Base-by-base conservation (phyloP, 2,329 filamentous ascomycete species). In the Cladosporium sp. region DNA sequence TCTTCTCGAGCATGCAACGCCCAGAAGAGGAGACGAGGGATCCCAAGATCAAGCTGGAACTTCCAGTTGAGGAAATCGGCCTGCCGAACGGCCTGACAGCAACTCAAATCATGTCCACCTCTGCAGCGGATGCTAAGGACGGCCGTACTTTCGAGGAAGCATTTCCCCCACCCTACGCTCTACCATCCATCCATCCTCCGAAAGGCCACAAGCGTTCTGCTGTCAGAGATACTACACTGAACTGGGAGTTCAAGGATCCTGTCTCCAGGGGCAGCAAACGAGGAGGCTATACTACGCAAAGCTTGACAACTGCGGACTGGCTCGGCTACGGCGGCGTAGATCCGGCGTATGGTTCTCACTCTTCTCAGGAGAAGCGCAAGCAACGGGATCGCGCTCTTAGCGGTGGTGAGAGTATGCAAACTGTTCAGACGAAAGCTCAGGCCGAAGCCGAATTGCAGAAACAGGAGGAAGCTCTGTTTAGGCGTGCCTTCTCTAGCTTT, bases 1-100 rank as follows among this genome's bases (percentile, higher is more conserved):
- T 97, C 3, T 97, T 94, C 71, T 96, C 93, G 3, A 96, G 92
- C 71, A 77, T 96, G 50, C 89, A 88, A 62, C 79, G 82, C 56
- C 35, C 49, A 6, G 34, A 34, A 22, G 28, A n/a, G n/a, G 40
- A 48, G 8, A 59, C 52, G 13, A 24, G 36, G 34, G 40, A 47
- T n/a, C 15, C 52, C 9, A 28, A 36, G 19, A 19, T 55, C 19
- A 55, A 55, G 32, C 50, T 58, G n/a, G 71, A 74, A 34, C 66
- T 77, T 25, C 69, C 68, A 0, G 74, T 91, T 9, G 80, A 83
- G 52, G 87, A 90, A 66, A 78, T 81, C 36, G 81, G 78, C 19
- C 76, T 97, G 24, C 92, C 92, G 0, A 86, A 84, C 58, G 90
- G 91, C 36, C 83, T 96, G 40, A 83, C 84, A 19, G 80, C 84